Percentiles rank a stretch among this genome's conserved stretches.
Evolutionary conservation across 768 basidiomycete species (phyloP).

Genomic region (Chalciporus sphaerocephalus): DNA sequence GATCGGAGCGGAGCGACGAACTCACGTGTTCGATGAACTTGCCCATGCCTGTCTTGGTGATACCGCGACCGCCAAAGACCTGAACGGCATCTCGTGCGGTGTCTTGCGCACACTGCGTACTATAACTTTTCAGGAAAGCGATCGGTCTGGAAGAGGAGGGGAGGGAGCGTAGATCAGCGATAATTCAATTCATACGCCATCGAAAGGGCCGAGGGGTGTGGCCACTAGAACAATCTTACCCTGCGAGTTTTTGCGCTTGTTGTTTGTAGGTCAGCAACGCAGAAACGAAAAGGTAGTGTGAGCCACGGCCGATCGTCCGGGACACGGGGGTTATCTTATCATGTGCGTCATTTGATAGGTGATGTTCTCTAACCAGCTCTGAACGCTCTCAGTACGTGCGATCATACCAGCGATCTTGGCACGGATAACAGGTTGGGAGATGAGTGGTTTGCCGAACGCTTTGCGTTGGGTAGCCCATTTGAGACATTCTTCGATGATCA

Average conservation of each 20-base stretch:
- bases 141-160: constrained; percentile 52
- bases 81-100: constrained; percentile 75
- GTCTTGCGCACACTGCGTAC: constrained; percentile 71
- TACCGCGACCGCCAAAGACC: constrained; percentile 82
- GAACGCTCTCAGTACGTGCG: constrained; percentile 72
- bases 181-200: too few relatives aligned
- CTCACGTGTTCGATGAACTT: constrained; percentile 51
- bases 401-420: constrained; percentile 89
- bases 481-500: constrained; percentile 75
- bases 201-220: neutral
- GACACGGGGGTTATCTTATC: constrained; percentile 33
- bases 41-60: constrained; percentile 75
- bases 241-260: constrained; percentile 69
- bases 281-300: constrained; percentile 1
- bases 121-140: constrained; percentile 74
- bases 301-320: neutral
- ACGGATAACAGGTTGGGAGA: constrained; percentile 82
- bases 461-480: constrained; percentile 90
- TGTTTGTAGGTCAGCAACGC: constrained; percentile 65
- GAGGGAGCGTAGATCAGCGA: neutral
- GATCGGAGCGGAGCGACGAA: neutral
- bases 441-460: constrained; percentile 86
- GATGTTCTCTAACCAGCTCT: constrained; percentile 83
- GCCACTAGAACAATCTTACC: constrained; percentile 38
- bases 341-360: constrained; percentile 88